phyloP scores from a whole-genome alignment of 2,329 filamentous ascomycete genomes.

The Cucurbitaria berberidis region DNA sequence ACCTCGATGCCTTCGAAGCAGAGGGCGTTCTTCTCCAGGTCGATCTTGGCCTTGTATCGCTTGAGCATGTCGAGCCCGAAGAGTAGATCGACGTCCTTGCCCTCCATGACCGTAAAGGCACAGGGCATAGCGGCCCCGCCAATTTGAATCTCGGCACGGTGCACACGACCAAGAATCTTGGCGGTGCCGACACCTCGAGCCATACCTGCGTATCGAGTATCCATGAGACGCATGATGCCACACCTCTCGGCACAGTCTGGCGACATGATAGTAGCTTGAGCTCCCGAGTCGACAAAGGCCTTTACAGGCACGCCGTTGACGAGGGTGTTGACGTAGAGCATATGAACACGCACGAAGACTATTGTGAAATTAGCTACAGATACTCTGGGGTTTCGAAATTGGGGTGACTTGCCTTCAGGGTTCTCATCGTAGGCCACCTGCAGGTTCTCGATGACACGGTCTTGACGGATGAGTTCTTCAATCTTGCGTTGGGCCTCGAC shows the following conservation, averaged over 20 bases:
- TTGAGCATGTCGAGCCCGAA: constrained; percentile 97
- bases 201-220: constrained; percentile 88
- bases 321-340: constrained; percentile 95
- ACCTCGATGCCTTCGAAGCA: constrained; percentile 89
- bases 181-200: constrained; percentile 94
- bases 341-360: constrained; percentile 94
- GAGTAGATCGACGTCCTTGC: constrained; percentile 91
- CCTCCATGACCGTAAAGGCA: constrained; percentile 99
- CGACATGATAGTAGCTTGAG: constrained; percentile 99
- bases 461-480: constrained; percentile 95
- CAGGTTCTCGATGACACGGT: constrained; percentile 91
- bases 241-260: constrained; percentile 88
- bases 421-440: constrained; percentile 98
- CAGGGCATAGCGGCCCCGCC: constrained; percentile 86
- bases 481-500: constrained; percentile 89
- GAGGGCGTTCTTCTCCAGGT: constrained; percentile 82
- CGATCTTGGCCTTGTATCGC: constrained; percentile 90
- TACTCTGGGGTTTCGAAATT: too few species aligned
- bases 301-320: constrained; percentile 94
- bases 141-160: constrained; percentile 93
- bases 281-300: constrained; percentile 95
- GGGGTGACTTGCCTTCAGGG: constrained; percentile 95
- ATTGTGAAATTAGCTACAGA: constrained; percentile 28
- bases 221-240: constrained; percentile 94
- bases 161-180: constrained; percentile 91